phyloP scores from a whole-genome alignment of 495 filamentous ascomycete genomes.

The Neurospora terricola region DNA sequence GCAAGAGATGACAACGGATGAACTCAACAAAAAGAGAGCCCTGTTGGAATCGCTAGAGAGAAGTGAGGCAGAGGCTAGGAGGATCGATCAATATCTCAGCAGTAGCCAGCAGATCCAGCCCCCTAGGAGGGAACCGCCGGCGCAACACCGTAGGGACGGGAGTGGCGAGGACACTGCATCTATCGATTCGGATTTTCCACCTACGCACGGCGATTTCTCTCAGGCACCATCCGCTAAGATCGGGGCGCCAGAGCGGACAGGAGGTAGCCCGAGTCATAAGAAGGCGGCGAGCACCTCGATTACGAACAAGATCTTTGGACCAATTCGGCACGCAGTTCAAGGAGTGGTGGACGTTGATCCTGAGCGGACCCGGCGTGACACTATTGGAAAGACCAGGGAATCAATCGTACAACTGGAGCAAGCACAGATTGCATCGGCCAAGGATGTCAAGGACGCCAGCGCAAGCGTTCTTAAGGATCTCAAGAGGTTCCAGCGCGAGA shows the following conservation, averaged over 20 bases:
- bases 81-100: slow-evolving; percentile 84
- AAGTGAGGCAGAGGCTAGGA: slow-evolving; percentile 81
- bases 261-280: slow-evolving; percentile 43
- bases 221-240: slow-evolving; percentile 52
- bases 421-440: slow-evolving; percentile 73
- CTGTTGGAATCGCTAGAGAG: slow-evolving; percentile 75
- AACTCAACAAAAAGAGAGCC: slow-evolving; percentile 69
- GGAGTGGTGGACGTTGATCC: slow-evolving; percentile 95
- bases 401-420: slow-evolving; percentile 66
- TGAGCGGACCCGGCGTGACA: slow-evolving; percentile 81
- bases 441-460: slow-evolving; percentile 87
- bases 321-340: slow-evolving; percentile 87
- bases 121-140: slow-evolving; percentile 42
- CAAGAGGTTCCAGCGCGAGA: slow-evolving; percentile 84
- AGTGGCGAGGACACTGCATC: slow-evolving; percentile 62
- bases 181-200: slow-evolving; percentile 90
- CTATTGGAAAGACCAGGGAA: slow-evolving; percentile 90
- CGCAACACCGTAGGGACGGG: slow-evolving; percentile 33
- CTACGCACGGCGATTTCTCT: slow-evolving; percentile 65
- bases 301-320: slow-evolving; percentile 87
- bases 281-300: slow-evolving; percentile 76
- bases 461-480: slow-evolving; percentile 77
- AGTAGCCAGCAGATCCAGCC: slow-evolving; percentile 49
- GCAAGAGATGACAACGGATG: slow-evolving; percentile 92
- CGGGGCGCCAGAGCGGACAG: slow-evolving; percentile 37